A percentile compares a stretch with the other conserved stretches of the same genome.
These are phyloP conservation scores for Leishmania mexicana DNA, from an alignment of 208 protist species.

Conservation along the genomic window DNA sequence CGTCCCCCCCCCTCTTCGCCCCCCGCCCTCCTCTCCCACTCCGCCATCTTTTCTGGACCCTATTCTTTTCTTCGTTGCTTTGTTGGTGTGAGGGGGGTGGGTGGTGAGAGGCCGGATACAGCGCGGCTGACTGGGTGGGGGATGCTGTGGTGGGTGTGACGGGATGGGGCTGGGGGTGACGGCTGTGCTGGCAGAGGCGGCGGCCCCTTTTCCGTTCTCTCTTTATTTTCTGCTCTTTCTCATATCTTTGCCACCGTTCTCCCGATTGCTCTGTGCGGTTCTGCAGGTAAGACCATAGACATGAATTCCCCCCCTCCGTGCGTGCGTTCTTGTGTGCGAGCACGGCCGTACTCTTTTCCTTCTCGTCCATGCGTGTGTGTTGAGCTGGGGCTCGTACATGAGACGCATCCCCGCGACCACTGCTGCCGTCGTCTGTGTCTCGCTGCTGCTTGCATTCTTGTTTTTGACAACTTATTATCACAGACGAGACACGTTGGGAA, in stretches of 20 bases:
- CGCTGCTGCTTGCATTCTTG: neutral
- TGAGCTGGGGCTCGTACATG: neutral
- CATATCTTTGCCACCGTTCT: neutral
- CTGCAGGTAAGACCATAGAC: neutral
- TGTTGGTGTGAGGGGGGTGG: neutral
- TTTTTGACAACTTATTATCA: neutral
- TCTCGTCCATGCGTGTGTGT: neutral
- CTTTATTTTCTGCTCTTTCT: too few species aligned
- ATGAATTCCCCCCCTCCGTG: neutral
- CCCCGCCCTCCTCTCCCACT: neutral
- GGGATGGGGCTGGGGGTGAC: neutral
- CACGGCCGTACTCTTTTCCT: neutral
- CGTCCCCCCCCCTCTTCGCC: neutral
- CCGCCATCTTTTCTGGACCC: neutral
- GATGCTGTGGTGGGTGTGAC: neutral
- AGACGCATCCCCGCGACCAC: neutral
- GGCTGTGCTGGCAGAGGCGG: neutral
- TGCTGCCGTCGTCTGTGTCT: neutral
- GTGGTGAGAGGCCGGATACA: neutral
- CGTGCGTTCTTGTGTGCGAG: neutral
- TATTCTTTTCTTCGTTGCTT: neutral
- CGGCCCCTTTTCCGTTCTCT: neutral
- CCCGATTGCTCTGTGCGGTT: neutral
- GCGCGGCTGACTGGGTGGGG: neutral
- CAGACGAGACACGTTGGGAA: neutral